Conservation (phyloP, 345 rosid genomes). For the Acer negundo region DNA sequence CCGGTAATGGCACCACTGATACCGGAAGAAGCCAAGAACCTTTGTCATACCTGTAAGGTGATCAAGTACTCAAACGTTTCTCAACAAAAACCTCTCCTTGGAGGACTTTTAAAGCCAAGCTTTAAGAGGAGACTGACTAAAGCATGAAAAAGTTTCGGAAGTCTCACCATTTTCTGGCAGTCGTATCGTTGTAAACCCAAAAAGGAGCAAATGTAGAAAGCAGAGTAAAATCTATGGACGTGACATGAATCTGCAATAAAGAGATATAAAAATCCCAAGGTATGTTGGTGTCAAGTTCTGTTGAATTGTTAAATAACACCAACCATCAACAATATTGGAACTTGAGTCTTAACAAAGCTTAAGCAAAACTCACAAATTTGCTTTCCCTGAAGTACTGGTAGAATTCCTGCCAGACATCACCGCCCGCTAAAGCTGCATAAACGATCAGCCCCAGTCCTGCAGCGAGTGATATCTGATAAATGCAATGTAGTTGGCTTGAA, state of each 20-base stretch:
- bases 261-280: conserved; percentile 10
- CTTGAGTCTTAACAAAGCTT: neutral
- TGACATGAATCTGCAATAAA: conserved; percentile 66
- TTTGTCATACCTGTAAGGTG: conserved; percentile 62
- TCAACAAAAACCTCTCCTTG: neutral
- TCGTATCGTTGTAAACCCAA: conserved; percentile 95
- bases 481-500: conserved; percentile 27
- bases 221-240: conserved; percentile 65
- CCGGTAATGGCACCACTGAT: conserved; percentile 68
- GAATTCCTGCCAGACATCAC: conserved; percentile 66
- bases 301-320: too few relatives aligned
- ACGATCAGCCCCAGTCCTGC: conserved; percentile 64
- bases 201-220: conserved; percentile 83
- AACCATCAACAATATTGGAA: neutral
- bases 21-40: conserved; percentile 86
- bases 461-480: conserved; percentile 55
- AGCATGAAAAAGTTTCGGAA: neutral
- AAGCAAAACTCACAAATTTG: conserved; percentile 60
- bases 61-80: neutral
- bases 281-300: neutral
- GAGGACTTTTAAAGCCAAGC: neutral
- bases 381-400: conserved; percentile 74
- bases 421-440: conserved; percentile 53
- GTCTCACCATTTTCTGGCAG: conserved; percentile 66
- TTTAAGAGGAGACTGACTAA: neutral